These are phyloP conservation scores for Metschnikowia drakensbergensis DNA, from an alignment of 805 yeast species.

Conservation along the genomic window DNA sequence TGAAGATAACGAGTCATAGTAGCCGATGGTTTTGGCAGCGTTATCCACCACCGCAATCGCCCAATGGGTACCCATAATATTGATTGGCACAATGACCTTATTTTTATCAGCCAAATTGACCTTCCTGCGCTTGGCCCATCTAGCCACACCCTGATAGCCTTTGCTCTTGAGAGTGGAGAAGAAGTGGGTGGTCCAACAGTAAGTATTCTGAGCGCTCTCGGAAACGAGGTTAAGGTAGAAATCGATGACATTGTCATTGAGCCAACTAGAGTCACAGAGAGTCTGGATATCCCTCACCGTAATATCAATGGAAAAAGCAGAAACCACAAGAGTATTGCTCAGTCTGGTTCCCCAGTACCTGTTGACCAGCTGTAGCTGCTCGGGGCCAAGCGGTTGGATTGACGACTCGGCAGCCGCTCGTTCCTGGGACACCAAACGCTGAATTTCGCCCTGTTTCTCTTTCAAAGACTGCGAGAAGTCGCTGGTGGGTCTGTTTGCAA, in stretches of 20 bases:
- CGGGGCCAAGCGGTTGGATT: slow-evolving; percentile 20
- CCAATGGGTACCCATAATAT: slow-evolving; percentile 84
- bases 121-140: slow-evolving; percentile 81
- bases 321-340: slow-evolving; percentile 23
- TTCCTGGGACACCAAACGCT: slow-evolving; percentile 15
- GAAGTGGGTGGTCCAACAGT: slow-evolving; percentile 86
- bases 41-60: slow-evolving; percentile 79
- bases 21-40: slow-evolving; percentile 51
- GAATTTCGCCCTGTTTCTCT: slow-evolving; percentile 12
- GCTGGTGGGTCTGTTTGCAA: slow-evolving; percentile 13
- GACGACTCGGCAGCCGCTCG: slow-evolving; percentile 10
- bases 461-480: slow-evolving; percentile 11
- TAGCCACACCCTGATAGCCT: slow-evolving; percentile 77
- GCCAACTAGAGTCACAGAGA: slow-evolving; percentile 69
- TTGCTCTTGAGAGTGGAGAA: slow-evolving; percentile 63
- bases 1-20: slow-evolving; percentile 70
- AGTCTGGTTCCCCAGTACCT: slow-evolving; percentile 27
- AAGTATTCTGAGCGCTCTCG: slow-evolving; percentile 41
- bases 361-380: slow-evolving; percentile 33
- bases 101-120: slow-evolving; percentile 61
- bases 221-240: slow-evolving; percentile 61
- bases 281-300: slow-evolving; percentile 66
- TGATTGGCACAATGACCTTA: slow-evolving; percentile 78
- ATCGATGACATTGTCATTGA: slow-evolving; percentile 89
- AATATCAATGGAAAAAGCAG: slow-evolving; percentile 54